Evolutionary conservation across 768 basidiomycete genomes (phyloP).

Genomic region (Tulasnella sp.): DNA sequence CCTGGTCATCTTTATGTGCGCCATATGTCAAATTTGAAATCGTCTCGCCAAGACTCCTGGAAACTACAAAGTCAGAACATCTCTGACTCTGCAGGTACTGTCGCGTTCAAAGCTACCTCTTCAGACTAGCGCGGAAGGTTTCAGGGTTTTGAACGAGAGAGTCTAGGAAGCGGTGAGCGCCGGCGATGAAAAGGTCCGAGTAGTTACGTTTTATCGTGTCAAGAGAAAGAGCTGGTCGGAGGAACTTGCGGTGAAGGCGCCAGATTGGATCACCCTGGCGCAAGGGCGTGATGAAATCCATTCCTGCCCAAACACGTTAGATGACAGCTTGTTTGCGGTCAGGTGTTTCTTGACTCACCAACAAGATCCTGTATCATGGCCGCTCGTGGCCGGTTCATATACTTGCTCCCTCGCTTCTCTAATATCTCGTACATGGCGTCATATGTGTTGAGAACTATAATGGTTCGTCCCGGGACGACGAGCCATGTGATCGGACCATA

Average conservation of each 20-base stretch:
- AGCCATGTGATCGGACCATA: slow-evolving; percentile 2
- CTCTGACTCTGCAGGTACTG: background rate
- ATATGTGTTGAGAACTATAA: background rate
- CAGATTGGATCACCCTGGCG: background rate
- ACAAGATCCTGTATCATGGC: slow-evolving; percentile 7
- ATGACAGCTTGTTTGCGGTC: background rate
- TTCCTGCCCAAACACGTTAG: background rate
- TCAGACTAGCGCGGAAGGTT: background rate
- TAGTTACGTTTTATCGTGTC: background rate
- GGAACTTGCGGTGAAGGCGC: background rate
- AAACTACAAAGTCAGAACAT: background rate
- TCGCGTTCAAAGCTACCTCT: background rate
- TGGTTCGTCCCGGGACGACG: background rate
- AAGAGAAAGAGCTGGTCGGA: background rate
- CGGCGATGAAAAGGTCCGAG: background rate
- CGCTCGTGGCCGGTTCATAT: background rate
- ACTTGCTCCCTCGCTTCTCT: background rate
- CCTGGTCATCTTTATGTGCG: slow-evolving; percentile 1
- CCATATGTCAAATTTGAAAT: background rate
- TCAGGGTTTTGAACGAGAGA: background rate
- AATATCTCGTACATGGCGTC: background rate
- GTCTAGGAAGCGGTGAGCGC: background rate
- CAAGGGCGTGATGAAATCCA: background rate
- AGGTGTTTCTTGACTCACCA: background rate
- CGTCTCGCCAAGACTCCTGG: background rate